These are phyloP conservation scores for Cyamopsis tetragonoloba DNA, from an alignment of 306 rosid species.

Conservation along the genomic window DNA sequence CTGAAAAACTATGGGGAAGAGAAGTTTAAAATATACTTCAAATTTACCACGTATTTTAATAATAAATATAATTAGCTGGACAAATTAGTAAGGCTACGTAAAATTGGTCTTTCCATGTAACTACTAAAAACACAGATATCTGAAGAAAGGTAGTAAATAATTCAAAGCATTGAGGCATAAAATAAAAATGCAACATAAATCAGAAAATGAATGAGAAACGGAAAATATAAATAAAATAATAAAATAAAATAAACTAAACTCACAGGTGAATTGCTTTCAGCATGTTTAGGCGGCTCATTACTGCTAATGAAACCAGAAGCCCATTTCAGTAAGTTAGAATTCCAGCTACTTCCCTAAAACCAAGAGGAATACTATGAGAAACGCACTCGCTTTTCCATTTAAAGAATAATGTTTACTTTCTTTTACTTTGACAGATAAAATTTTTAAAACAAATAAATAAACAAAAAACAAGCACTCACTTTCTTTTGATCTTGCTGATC, in stretches of 20 bases:
- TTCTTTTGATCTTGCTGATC: slow-evolving; percentile 41
- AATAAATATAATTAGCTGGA: not conserved
- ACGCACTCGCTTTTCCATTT: slow-evolving; percentile 1
- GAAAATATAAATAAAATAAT: not conserved
- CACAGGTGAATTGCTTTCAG: slow-evolving; percentile 53
- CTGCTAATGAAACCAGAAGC: slow-evolving; percentile 85
- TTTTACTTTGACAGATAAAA: not conserved
- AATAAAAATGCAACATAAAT: slow-evolving; percentile 13
- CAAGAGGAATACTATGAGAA: slow-evolving; percentile 17
- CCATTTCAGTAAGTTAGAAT: slow-evolving; percentile 85
- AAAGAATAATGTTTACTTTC: not conserved
- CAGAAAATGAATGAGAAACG: too few relatives aligned
- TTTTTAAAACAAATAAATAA: slow-evolving; percentile 10
- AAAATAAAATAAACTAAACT: slow-evolving; percentile 33
- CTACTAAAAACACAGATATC: slow-evolving; percentile 8
- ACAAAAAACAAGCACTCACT: slow-evolving; percentile 47
- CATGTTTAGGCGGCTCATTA: slow-evolving; percentile 52
- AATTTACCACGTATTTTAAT: not conserved
- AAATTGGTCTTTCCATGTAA: slow-evolving; percentile 16
- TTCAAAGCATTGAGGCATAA: not conserved
- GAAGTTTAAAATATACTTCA: not conserved
- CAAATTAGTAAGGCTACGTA: not conserved
- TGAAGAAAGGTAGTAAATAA: not conserved
- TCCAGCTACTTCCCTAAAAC: slow-evolving; percentile 74
- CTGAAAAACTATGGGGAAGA: not conserved